Evolutionary conservation across 345 rosid species (phyloP), one percentile per base, ranked within the genome.

Genomic region (Melastoma malabathricum): DNA sequence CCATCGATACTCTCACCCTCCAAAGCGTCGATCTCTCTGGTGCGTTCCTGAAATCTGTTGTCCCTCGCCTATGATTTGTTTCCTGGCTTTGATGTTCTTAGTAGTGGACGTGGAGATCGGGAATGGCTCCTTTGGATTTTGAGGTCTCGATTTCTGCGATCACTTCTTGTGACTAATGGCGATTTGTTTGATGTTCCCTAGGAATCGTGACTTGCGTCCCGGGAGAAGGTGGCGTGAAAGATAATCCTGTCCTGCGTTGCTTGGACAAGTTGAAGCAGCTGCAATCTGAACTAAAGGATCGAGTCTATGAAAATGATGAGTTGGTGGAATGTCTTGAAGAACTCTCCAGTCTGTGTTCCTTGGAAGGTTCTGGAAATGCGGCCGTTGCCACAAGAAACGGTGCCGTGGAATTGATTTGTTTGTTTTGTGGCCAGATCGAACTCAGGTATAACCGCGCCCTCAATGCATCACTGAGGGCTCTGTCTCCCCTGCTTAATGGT

Each of bases 21-120:
- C 95, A 87, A 73, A 87, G 87, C 80, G 98, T 84, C 60, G 89
- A 82, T 87, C 88, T 92, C 71, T 79, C 88, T 3, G 96, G 96
- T 83, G 43, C 15, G 31, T 23, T 43, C 18, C 17, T 38, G 31
- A 27, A 27, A 27, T 27, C 3, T 27, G 31, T 27, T 6, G 31
- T 27, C 31, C 31, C 31, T 27, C 31, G 31, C 31, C 31, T 27
- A 2, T 6, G 31, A 27, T 27, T 27, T 3, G 6, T 27, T 27
- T 27, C 6, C 31, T n/a, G n/a, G n/a, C n/a, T n/a, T n/a, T n/a
- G n/a, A n/a, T n/a, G n/a, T n/a, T n/a, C n/a, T n/a, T n/a, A n/a
- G n/a, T n/a, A n/a, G n/a, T n/a, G n/a, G n/a, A n/a, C n/a, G n/a
- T n/a, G n/a, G n/a, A n/a, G n/a, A n/a, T n/a, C n/a, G n/a, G n/a